Evolutionary conservation across 768 basidiomycete genomes (phyloP).

Genomic region (Leccinum ochraceum): DNA sequence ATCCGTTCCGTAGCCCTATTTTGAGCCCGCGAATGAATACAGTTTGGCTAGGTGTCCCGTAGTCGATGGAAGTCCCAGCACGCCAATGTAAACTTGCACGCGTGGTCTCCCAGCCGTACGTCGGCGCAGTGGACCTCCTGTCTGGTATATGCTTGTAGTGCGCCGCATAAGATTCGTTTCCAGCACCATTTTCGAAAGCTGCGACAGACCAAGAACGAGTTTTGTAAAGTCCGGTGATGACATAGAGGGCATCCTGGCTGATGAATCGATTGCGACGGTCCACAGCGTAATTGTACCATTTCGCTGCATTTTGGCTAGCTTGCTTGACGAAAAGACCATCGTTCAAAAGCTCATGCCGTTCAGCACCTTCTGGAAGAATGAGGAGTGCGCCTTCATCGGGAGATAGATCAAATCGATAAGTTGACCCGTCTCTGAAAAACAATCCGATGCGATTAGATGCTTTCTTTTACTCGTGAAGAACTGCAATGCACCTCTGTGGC

Average conservation of each 20-base stretch:
- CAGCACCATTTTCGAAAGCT: neutral
- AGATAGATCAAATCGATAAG: neutral
- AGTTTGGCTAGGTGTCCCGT: too few relatives aligned
- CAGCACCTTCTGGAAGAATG: neutral
- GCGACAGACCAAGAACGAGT: neutral
- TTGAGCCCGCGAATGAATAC: too few relatives aligned
- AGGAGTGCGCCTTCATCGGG: neutral
- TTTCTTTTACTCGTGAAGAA: neutral
- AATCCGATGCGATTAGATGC: neutral
- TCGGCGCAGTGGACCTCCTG: too few relatives aligned
- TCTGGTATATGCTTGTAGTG: neutral
- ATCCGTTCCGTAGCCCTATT: too few relatives aligned
- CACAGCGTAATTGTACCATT: neutral
- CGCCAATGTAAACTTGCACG: too few relatives aligned
- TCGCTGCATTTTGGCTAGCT: neutral
- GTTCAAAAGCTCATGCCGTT: neutral
- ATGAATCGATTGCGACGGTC: neutral
- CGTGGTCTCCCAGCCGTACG: too few relatives aligned
- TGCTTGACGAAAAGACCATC: neutral
- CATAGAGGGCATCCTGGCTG: neutral
- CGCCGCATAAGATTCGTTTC: neutral
- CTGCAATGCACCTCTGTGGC: neutral
- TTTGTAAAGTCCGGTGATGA: neutral
- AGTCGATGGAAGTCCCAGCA: too few relatives aligned
- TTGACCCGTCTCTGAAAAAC: neutral